Conservation (phyloP, 1,284 basidiomycete genomes). For the Ustilago esculenta region DNA sequence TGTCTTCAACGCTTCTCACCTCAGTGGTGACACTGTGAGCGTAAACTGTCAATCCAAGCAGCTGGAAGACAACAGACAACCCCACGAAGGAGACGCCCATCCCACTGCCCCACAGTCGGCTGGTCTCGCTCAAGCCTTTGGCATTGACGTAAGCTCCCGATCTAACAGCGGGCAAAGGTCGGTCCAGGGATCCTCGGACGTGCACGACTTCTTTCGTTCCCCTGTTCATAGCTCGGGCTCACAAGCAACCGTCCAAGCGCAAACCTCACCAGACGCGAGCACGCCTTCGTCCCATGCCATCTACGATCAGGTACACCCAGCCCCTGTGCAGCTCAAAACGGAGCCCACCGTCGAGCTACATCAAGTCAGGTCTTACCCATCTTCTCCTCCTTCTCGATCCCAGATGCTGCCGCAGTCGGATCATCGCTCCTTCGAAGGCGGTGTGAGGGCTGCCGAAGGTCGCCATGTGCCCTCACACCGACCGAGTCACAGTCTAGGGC, state of each 20-base stretch:
- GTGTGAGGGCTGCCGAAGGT: slow-evolving; percentile 1
- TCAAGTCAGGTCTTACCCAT: slow-evolving; percentile 31
- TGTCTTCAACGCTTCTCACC: background rate
- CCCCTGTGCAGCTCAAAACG: slow-evolving; percentile 3
- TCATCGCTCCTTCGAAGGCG: background rate
- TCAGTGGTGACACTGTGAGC: background rate
- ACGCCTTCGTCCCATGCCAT: background rate
- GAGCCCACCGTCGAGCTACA: slow-evolving; percentile 7
- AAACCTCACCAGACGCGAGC: background rate
- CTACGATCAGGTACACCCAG: background rate
- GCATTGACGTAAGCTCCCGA: slow-evolving; percentile 5
- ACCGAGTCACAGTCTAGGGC: slow-evolving; percentile 42
- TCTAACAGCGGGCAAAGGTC: background rate
- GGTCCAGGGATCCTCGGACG: background rate
- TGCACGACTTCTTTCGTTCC: slow-evolving; percentile 2
- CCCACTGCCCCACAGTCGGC: background rate
- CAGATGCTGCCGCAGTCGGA: slow-evolving; percentile 17
- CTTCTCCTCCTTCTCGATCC: slow-evolving; percentile 18
- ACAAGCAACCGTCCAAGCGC: slow-evolving; percentile 5
- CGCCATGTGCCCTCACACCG: slow-evolving; percentile 31
- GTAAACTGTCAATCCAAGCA: slow-evolving; percentile 1
- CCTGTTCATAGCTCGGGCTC: slow-evolving; percentile 3
- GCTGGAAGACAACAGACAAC: background rate
- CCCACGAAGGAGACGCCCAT: background rate
- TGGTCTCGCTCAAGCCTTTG: slow-evolving; percentile 18